These are phyloP conservation scores for Brassica hybrid DNA, from an alignment of 441 rosid species.

Conservation along the genomic window DNA sequence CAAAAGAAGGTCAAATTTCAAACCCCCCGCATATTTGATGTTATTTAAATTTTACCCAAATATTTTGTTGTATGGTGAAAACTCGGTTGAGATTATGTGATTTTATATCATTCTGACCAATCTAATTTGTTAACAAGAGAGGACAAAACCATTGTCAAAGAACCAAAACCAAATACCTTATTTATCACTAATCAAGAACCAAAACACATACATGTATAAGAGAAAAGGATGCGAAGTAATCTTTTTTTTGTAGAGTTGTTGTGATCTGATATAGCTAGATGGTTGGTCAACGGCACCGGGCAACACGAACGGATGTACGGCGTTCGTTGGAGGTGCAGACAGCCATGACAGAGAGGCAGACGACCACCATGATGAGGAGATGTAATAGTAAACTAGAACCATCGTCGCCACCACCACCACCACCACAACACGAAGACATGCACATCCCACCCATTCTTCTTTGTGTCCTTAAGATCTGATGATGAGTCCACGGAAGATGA, in stretches of 20 bases:
- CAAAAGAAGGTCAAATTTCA: slow-evolving; percentile 4
- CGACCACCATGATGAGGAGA: slow-evolving; percentile 45
- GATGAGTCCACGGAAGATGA: slow-evolving; percentile 12
- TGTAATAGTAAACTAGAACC: slow-evolving; percentile 32
- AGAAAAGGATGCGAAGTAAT: slow-evolving; percentile 15
- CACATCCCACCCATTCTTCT: slow-evolving; percentile 51
- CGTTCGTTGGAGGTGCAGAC: slow-evolving; percentile 50
- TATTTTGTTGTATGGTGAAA: background rate
- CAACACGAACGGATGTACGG: slow-evolving; percentile 39
- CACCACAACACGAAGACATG: slow-evolving; percentile 30
- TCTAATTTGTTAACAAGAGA: background rate
- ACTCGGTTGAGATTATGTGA: background rate
- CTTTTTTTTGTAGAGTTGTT: slow-evolving; percentile 12
- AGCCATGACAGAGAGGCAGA: slow-evolving; percentile 53
- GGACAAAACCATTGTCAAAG: slow-evolving; percentile 1
- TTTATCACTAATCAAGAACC: slow-evolving; percentile 12
- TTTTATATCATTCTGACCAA: slow-evolving; percentile 16
- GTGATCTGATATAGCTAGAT: slow-evolving; percentile 1
- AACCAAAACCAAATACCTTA: slow-evolving; percentile 12
- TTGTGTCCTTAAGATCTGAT: slow-evolving; percentile 10
- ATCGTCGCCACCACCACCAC: slow-evolving; percentile 16
- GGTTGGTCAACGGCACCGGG: slow-evolving; percentile 32
- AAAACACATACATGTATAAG: slow-evolving; percentile 24
- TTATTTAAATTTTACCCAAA: background rate
- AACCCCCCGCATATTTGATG: background rate